These are phyloP conservation scores for Neobulgaria alba DNA, from an alignment of 2,329 filamentous ascomycete genomes.

Conservation along the genomic window DNA sequence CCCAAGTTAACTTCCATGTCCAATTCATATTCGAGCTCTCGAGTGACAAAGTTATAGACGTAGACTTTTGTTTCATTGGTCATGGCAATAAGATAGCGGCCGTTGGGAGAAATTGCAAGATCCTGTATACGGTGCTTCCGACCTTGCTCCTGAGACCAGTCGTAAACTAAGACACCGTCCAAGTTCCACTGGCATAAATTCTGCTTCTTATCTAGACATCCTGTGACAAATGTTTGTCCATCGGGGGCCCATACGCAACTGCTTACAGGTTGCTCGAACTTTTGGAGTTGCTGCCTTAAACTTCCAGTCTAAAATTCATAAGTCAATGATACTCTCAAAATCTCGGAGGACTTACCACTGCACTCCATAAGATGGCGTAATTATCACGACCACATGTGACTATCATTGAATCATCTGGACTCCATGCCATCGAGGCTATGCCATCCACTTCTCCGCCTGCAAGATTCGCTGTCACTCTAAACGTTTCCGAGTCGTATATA, in stretches of 20 bases:
- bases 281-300: conserved; percentile 53
- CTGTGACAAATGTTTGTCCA: conserved; percentile 68
- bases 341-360: conserved; percentile 41
- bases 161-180: conserved; percentile 50
- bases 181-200: conserved; percentile 66
- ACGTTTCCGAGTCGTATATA: conserved; percentile 72
- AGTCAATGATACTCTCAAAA: not conserved
- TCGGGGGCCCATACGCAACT: conserved; percentile 84
- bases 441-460: conserved; percentile 59
- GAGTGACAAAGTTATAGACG: conserved; percentile 72
- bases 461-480: conserved; percentile 53
- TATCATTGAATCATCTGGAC: conserved; percentile 79
- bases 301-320: conserved; percentile 46
- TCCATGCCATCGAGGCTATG: conserved; percentile 80
- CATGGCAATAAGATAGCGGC: conserved; percentile 70
- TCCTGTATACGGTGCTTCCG: conserved; percentile 73
- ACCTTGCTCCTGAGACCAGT: conserved; percentile 60
- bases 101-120: conserved; percentile 73
- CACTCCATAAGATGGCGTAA: conserved; percentile 68
- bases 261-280: conserved; percentile 77
- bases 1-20: conserved; percentile 62
- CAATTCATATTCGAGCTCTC: conserved; percentile 67
- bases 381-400: conserved; percentile 75
- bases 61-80: conserved; percentile 63
- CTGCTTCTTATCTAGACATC: conserved; percentile 59